These are phyloP conservation scores for Phaseolus lunatus DNA, from an alignment of 306 rosid species.

Conservation along the genomic window DNA sequence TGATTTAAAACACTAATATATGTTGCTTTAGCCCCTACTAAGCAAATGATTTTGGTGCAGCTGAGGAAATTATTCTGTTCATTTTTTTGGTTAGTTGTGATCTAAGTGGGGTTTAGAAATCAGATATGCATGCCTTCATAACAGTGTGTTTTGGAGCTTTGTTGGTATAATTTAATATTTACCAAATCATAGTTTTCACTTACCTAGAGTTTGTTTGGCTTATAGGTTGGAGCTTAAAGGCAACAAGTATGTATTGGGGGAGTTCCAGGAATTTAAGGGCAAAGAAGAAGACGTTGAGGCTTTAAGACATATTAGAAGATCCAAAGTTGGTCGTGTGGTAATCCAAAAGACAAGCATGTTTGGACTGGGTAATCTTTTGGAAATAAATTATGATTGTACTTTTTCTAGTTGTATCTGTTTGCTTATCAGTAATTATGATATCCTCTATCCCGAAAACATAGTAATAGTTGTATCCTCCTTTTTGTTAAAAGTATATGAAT, in stretches of 20 bases:
- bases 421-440: conserved; percentile 1
- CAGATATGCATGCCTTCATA: conserved; percentile 18
- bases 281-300: conserved; percentile 74
- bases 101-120: not conserved
- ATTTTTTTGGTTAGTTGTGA: not conserved
- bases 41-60: not conserved
- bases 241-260: conserved; percentile 78
- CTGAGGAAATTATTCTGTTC: not conserved
- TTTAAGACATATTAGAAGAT: conserved; percentile 74
- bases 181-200: conserved; percentile 30
- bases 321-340: conserved; percentile 71
- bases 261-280: conserved; percentile 91
- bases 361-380: conserved; percentile 79
- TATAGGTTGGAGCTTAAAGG: conserved; percentile 89
- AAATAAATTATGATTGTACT: conserved; percentile 7
- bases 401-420: conserved; percentile 20
- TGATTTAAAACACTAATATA: conserved; percentile 16
- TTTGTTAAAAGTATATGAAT: conserved; percentile 13
- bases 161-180: conserved; percentile 24
- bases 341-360: conserved; percentile 91
- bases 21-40: not conserved
- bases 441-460: conserved; percentile 18
- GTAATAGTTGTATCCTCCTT: not conserved
- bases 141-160: not conserved
- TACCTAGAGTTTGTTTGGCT: conserved; percentile 29